Base-by-base conservation (phyloP, 1,284 basidiomycete genomes). In the Moesziomyces sp. region DNA sequence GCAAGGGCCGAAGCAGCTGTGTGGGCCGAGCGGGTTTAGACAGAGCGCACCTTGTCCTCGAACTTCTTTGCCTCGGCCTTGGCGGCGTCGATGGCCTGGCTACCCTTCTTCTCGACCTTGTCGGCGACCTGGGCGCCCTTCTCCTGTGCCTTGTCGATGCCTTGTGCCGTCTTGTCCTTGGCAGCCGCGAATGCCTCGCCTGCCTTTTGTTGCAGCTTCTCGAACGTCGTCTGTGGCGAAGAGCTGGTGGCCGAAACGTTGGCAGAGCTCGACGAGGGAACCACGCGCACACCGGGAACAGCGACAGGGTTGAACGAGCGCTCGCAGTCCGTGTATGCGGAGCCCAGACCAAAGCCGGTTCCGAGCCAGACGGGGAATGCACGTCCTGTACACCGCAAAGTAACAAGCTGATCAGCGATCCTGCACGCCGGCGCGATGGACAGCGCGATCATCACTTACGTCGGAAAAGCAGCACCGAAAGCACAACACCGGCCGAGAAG, bases 281-380 rank as follows among this genome's bases (percentile, higher is more conserved):
- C 86, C 77, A 97, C 89, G 76, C 93, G 90, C 64, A 92, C 93
- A 74, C 94, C 94, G 42, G 94, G 92, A 83, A 96, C 90, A 80
- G 93, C 90, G 68, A 94, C 91, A 19, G 94, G 93, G 87, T 96
- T 96, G 89, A 97, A 96, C 23, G 92, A 92, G 74, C 93, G 91
- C 87, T 97, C 94, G 87, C 94, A 97, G 89, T 97, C 93, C 30
- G 93, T 93, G 85, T 95, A 96, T 48, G 93, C 93, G 60, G 91
- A 90, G 67, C 85, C 86, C 48, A 90, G 87, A 48, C 92, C 94
- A 84, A 93, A 97, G 69, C 96, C 95, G 21, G 94, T 94, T 8
- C 92, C 89, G 62, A 98, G 89, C 66, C 93, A 92, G 70, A 98
- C 92, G 24, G 96, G 96, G 93, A 94, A 98, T 82, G 92, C 92